Evolutionary conservation across 768 basidiomycete genomes (phyloP).

Genomic region (Sporobolomyces phaffii): DNA sequence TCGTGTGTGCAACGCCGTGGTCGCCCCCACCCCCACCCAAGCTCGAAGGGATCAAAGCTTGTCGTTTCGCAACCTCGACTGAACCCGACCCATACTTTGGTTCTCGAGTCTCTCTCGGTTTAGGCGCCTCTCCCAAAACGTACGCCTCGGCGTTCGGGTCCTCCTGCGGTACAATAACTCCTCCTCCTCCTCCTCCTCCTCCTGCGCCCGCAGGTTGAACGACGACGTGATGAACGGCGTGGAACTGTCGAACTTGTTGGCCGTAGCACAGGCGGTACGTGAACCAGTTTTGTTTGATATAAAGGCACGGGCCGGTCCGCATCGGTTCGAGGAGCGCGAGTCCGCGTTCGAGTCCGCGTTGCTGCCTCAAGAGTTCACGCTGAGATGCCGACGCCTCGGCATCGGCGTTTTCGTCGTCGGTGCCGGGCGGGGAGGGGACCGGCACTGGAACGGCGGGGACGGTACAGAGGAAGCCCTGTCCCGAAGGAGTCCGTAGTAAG

Average conservation of each 20-base stretch:
- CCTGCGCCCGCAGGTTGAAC: no score
- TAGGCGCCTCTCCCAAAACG: conserved; percentile 37
- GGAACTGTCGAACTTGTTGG: conserved; percentile 90
- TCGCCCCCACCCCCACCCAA: no score
- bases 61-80: conserved; percentile 43
- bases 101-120: conserved; percentile 32
- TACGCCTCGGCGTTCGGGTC: conserved; percentile 43
- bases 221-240: conserved; percentile 75
- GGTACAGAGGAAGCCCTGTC: conserved; percentile 41
- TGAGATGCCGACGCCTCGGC: conserved; percentile 4
- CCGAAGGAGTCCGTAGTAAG: conserved; percentile 32
- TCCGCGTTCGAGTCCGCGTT: conserved; percentile 34
- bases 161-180: conserved; percentile 41
- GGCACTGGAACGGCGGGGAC: conserved; percentile 23
- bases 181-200: no score
- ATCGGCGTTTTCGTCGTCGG: conserved; percentile 6
- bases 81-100: conserved; percentile 53
- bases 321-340: conserved; percentile 39
- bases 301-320: conserved; percentile 40
- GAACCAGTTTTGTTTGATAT: conserved; percentile 90
- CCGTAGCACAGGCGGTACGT: conserved; percentile 89
- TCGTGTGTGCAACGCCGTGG: no score
- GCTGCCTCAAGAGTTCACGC: conserved; percentile 22
- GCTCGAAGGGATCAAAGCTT: conserved; percentile 62
- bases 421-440: not conserved